These are phyloP conservation scores for Didymellaceae sp. DNA, from an alignment of 2,329 filamentous ascomycete species.

Conservation along the genomic window DNA sequence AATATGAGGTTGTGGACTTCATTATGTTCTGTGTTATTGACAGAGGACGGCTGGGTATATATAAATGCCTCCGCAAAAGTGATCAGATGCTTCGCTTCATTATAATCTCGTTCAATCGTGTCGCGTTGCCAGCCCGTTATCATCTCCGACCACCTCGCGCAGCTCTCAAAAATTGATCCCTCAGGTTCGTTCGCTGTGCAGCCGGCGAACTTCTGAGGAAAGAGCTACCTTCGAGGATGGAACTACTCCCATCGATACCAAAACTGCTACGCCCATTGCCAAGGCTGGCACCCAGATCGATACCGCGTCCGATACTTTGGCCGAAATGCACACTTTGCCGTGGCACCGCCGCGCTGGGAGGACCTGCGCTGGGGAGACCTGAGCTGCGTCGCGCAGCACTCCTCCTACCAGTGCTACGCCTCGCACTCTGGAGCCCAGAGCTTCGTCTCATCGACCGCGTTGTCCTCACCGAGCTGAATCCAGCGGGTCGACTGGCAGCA, in stretches of 20 bases:
- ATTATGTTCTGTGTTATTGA: not conserved
- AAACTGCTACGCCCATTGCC: constrained; percentile 39
- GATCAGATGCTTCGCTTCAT: constrained; percentile 6
- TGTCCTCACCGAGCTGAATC: constrained; percentile 28
- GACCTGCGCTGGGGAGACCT: constrained; percentile 9
- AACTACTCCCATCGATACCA: constrained; percentile 45
- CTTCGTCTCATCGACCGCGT: constrained; percentile 26
- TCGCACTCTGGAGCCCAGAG: constrained; percentile 29
- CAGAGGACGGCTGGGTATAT: not conserved
- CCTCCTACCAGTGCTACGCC: constrained; percentile 27
- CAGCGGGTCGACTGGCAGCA: constrained; percentile 29
- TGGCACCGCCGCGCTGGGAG: constrained; percentile 1
- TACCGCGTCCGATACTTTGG: constrained; percentile 8
- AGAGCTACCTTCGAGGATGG: constrained; percentile 46
- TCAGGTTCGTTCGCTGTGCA: constrained; percentile 37
- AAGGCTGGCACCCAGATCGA: constrained; percentile 31
- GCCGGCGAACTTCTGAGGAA: constrained; percentile 44
- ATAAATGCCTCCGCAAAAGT: not conserved
- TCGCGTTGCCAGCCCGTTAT: not conserved
- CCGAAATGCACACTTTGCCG: constrained; percentile 4
- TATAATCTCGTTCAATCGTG: constrained; percentile 14
- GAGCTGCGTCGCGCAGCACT: constrained; percentile 11
- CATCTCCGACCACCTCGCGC: constrained; percentile 24
- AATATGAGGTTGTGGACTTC: not conserved
- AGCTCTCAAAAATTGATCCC: constrained; percentile 38